Percentiles rank a stretch among this genome's conserved stretches.
These are phyloP conservation scores for Metschnikowia corniflorae DNA, from an alignment of 805 yeast species.

Conservation along the genomic window DNA sequence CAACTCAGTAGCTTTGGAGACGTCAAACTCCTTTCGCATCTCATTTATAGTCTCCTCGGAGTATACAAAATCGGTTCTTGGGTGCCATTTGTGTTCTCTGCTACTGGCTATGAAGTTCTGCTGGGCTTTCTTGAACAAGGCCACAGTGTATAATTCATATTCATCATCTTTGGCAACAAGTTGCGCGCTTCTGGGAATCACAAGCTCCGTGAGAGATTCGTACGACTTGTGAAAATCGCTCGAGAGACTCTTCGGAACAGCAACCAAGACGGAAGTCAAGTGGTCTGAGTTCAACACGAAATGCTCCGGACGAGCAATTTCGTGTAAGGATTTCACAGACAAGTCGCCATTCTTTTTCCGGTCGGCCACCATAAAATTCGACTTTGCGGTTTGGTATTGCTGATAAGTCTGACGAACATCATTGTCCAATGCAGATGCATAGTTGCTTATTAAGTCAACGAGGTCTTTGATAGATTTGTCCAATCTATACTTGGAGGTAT, in stretches of 20 bases:
- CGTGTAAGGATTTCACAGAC: constrained; percentile 86
- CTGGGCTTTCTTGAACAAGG: constrained; percentile 78
- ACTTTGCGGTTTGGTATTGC: constrained; percentile 75
- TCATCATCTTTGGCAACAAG: constrained; percentile 71
- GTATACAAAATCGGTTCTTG: constrained; percentile 81
- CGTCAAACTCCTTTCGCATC: constrained; percentile 73
- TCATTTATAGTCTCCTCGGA: constrained; percentile 71
- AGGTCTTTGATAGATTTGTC: constrained; percentile 81
- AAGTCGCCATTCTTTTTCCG: constrained; percentile 92
- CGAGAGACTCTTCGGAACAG: constrained; percentile 69
- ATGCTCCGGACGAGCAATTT: constrained; percentile 76
- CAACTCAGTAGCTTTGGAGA: constrained; percentile 70
- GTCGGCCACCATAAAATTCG: constrained; percentile 82
- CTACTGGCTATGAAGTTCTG: constrained; percentile 65
- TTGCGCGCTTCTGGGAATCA: constrained; percentile 87
- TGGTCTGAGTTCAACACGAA: constrained; percentile 85
- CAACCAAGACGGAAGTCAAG: constrained; percentile 79
- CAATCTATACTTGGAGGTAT: constrained; percentile 75
- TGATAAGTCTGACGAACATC: constrained; percentile 79
- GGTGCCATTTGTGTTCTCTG: constrained; percentile 85
- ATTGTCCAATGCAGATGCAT: constrained; percentile 76
- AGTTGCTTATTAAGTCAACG: constrained; percentile 64
- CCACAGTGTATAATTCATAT: constrained; percentile 68
- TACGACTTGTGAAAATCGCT: constrained; percentile 63
- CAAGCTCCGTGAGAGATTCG: constrained; percentile 75